Base-by-base conservation (phyloP, 257 asterid species). In the Fraxinus excelsior region DNA sequence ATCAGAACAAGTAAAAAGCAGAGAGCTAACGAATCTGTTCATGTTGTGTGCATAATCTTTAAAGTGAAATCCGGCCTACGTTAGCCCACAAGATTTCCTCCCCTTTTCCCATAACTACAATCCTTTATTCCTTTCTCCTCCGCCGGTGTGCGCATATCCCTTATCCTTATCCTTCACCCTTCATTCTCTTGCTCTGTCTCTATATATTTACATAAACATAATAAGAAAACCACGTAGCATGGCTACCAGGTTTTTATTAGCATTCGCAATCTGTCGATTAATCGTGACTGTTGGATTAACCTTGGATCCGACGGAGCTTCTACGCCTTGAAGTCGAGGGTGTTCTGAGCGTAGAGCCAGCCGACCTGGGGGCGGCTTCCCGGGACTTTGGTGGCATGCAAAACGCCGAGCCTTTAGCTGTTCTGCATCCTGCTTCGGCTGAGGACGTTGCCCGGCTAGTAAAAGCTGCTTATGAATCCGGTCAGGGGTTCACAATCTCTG, bases 241-340 rank as follows among this genome's bases (percentile, higher is more conserved):
- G 94, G 91, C 86, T 44, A 79, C 88, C 8, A 86, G 76, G 79
- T 68, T 87, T 64, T 73, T 92, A 2, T 18, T 92, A 46, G 82
- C 89, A 14, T 74, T 90, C 3, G 94, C 94, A 2, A 88, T 88
- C 78, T 88, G 89, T 69, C 88, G 94, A 18, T 71, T 89, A 34
- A 86, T 92, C 67, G 85, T 78, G 37, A 81, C 91, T 79, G 97
- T 90, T 21, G 97, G 97, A 64, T 79, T 92, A 29, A 88, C 92
- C 23, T 71, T 90, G 69, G 78, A 86, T 76, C 91, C 92, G 31
- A 51, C 85, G 6, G 90, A 87, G 35, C 84, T 88, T 31, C 84
- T 82, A 13, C 82, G 76, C 18, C 83, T 83, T 5, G 84, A 78
- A 25, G 60, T 89, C 0, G 79, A 88, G 37, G 94, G 91, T 7